A percentile compares a stretch with the other conserved stretches of the same genome.
These are phyloP conservation scores for Fusarium sp. DNA, from an alignment of 2,329 filamentous ascomycete genomes.

Conservation along the genomic window DNA sequence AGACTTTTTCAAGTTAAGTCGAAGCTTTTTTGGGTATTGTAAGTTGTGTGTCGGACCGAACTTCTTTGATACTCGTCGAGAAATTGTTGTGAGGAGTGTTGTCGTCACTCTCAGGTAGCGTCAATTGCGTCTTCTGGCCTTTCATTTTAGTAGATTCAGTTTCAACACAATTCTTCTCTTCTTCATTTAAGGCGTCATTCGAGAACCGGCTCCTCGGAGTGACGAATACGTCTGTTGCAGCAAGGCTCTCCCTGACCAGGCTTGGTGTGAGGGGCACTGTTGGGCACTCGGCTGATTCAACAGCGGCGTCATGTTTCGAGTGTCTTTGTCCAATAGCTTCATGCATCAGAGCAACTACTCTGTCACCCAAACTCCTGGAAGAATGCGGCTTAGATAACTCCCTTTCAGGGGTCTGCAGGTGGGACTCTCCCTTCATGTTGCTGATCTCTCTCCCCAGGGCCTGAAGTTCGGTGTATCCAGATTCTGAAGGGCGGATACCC, in stretches of 20 bases:
- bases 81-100: neutral
- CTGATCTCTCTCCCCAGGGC: slow-evolving; percentile 38
- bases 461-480: slow-evolving; percentile 40
- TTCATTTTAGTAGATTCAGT: neutral
- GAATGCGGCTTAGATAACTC: slow-evolving; percentile 15
- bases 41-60: neutral
- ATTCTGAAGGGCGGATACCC: slow-evolving; percentile 39
- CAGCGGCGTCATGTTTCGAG: slow-evolving; percentile 1
- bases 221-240: slow-evolving; percentile 37
- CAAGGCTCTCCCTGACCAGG: slow-evolving; percentile 26
- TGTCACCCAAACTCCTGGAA: slow-evolving; percentile 31
- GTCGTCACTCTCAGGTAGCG: neutral
- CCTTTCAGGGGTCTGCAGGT: neutral
- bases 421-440: slow-evolving; percentile 28
- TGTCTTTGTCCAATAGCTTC: slow-evolving; percentile 24
- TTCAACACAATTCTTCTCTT: neutral
- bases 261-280: slow-evolving; percentile 32
- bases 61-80: neutral
- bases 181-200: neutral
- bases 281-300: neutral
- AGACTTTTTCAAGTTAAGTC: neutral
- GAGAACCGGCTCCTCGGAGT: slow-evolving; percentile 42
- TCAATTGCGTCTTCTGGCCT: neutral
- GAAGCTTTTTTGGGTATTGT: neutral
- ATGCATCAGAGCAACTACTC: slow-evolving; percentile 37